A percentile compares a stretch with the other conserved stretches of the same genome.
Conservation (phyloP, 2,329 filamentous ascomycete species). For the Pyricularia grisea region DNA sequence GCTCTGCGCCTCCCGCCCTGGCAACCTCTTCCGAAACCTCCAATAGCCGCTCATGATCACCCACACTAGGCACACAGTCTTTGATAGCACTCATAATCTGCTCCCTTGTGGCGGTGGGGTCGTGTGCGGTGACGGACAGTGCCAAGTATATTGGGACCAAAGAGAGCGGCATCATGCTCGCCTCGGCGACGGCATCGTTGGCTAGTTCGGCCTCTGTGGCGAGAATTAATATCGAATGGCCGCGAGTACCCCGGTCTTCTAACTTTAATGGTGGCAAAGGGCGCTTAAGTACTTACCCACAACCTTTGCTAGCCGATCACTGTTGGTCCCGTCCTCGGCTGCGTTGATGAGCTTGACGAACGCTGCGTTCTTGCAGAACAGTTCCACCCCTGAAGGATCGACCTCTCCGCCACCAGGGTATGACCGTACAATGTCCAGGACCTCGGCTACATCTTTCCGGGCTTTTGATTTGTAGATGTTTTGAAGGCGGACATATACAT, state of each 20-base stretch:
- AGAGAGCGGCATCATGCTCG: conserved; percentile 42
- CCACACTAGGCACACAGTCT: conserved; percentile 26
- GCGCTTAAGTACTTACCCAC: conserved; percentile 35
- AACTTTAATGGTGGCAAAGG: not conserved
- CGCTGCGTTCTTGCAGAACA: conserved; percentile 91
- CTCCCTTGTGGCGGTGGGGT: conserved; percentile 31
- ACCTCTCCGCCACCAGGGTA: conserved; percentile 41
- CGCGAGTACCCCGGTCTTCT: not conserved
- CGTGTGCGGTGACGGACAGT: conserved; percentile 43
- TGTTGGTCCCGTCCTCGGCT: conserved; percentile 22
- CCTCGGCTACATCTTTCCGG: conserved; percentile 65
- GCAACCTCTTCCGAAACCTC: conserved; percentile 57
- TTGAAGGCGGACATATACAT: conserved; percentile 81
- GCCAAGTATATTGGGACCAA: conserved; percentile 63
- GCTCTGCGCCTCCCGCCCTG: conserved; percentile 71
- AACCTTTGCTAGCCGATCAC: conserved; percentile 39
- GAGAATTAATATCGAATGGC: conserved; percentile 14
- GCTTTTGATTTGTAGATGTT: conserved; percentile 90
- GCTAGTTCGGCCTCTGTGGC: conserved; percentile 41
- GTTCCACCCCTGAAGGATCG: conserved; percentile 66
- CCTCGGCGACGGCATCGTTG: conserved; percentile 42
- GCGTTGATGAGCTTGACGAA: conserved; percentile 81
- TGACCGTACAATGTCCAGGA: conserved; percentile 54
- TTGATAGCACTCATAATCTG: conserved; percentile 42
- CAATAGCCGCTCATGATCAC: conserved; percentile 34